Conservation (phyloP, 805 yeast species). For the Myxozyma monticola region DNA sequence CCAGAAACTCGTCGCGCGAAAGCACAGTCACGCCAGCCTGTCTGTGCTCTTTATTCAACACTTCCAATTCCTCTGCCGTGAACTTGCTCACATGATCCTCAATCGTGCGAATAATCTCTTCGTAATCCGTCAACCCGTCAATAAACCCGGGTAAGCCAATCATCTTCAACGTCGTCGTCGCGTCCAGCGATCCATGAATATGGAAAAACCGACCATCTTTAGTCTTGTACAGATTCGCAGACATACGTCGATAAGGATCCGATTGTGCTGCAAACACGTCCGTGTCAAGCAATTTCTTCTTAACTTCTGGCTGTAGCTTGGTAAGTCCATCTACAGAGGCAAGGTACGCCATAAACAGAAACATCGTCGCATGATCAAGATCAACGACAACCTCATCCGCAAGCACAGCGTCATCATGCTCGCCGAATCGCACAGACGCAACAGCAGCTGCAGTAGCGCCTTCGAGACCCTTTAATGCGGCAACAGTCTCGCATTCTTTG, state of each 20-base stretch:
- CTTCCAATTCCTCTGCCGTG: slow-evolving; percentile 38
- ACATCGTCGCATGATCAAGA: slow-evolving; percentile 38
- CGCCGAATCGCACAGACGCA: slow-evolving; percentile 31
- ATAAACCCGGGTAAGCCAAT: slow-evolving; percentile 39
- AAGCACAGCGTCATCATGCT: neutral
- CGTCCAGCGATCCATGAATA: slow-evolving; percentile 42
- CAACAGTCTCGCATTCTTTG: slow-evolving; percentile 35
- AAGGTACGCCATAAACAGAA: slow-evolving; percentile 39
- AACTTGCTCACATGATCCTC: slow-evolving; percentile 26
- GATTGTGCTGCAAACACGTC: slow-evolving; percentile 37
- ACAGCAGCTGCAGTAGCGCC: slow-evolving; percentile 32
- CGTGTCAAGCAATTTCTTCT: slow-evolving; percentile 29
- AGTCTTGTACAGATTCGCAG: slow-evolving; percentile 41
- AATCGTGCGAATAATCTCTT: slow-evolving; percentile 33
- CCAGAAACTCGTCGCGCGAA: slow-evolving; percentile 37
- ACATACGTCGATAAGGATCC: slow-evolving; percentile 38
- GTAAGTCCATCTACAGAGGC: slow-evolving; percentile 39
- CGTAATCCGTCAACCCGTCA: slow-evolving; percentile 34
- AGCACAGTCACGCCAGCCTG: slow-evolving; percentile 42
- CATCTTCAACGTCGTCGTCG: slow-evolving; percentile 39
- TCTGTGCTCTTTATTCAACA: slow-evolving; percentile 35
- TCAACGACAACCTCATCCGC: slow-evolving; percentile 29
- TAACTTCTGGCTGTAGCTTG: slow-evolving; percentile 35
- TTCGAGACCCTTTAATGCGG: slow-evolving; percentile 37
- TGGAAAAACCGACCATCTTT: slow-evolving; percentile 33